These are phyloP conservation scores for Sporormia fimetaria DNA, from an alignment of 495 filamentous ascomycete genomes.

Conservation along the genomic window DNA sequence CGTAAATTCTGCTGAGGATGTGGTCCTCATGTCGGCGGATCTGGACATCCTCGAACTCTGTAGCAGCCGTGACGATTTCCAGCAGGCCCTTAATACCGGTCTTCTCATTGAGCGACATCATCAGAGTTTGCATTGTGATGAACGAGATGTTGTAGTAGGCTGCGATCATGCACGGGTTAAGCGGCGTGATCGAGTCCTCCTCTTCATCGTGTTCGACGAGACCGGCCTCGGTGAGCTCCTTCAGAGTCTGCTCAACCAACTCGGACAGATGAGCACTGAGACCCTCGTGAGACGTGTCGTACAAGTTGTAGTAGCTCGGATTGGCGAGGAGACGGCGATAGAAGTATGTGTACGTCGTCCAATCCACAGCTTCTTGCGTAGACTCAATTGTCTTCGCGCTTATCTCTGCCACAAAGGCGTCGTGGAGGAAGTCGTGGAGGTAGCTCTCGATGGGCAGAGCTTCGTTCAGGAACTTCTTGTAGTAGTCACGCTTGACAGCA, in stretches of 20 bases:
- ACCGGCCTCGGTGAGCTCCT: conserved; percentile 84
- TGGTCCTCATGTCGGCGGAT: conserved; percentile 88
- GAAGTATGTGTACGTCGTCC: conserved; percentile 97
- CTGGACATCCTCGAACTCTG: conserved; percentile 91
- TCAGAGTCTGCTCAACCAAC: conserved; percentile 83
- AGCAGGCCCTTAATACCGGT: conserved; percentile 93
- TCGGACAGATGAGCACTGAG: conserved; percentile 92
- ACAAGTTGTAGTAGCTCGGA: conserved; percentile 88
- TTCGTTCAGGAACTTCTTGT: conserved; percentile 97
- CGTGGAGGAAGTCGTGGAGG: conserved; percentile 78
- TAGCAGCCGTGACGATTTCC: conserved; percentile 93
- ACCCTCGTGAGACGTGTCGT: conserved; percentile 82
- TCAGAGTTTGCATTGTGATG: conserved; percentile 98
- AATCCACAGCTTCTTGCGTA: conserved; percentile 95
- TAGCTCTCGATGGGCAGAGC: conserved; percentile 93
- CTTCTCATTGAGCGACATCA: conserved; percentile 79
- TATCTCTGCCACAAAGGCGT: conserved; percentile 93
- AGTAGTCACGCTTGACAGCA: conserved; percentile 88
- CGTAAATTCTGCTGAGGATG: conserved; percentile 84
- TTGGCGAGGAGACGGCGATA: conserved; percentile 95
- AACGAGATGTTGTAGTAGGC: conserved; percentile 99
- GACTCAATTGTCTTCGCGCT: conserved; percentile 88
- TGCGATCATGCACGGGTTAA: conserved; percentile 94
- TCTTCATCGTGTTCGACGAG: conserved; percentile 96
- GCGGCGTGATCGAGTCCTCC: conserved; percentile 76